phyloP scores from a whole-genome alignment of 2,329 filamentous ascomycete species.

The Pseudogymnoascus sp. region DNA sequence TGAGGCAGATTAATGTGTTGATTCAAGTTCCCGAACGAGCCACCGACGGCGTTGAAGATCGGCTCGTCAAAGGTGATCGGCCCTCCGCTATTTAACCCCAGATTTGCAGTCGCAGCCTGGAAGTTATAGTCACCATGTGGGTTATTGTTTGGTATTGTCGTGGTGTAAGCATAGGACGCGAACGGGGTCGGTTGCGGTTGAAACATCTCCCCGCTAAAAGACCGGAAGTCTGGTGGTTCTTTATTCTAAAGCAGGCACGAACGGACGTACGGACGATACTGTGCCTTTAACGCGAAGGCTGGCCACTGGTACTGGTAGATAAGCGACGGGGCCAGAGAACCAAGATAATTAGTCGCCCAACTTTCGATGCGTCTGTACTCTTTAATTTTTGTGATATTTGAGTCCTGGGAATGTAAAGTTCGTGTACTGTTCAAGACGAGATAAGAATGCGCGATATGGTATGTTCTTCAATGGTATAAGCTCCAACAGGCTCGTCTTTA shows the following conservation, averaged over 20 bases:
- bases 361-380: background rate
- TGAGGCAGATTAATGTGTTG: background rate
- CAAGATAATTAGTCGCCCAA: background rate
- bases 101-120: background rate
- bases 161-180: background rate
- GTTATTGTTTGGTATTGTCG: conserved; percentile 4
- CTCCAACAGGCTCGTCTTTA: background rate
- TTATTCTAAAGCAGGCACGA: background rate
- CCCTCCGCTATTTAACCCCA: background rate
- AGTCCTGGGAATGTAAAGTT: background rate
- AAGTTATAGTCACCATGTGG: conserved; percentile 1
- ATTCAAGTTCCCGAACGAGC: conserved; percentile 4
- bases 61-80: conserved; percentile 11
- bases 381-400: background rate
- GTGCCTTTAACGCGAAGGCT: background rate
- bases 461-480: background rate
- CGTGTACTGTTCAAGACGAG: background rate
- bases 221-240: background rate
- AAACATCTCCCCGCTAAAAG: conserved; percentile 7
- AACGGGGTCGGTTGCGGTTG: background rate
- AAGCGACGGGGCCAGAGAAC: background rate
- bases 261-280: background rate
- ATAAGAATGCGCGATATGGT: background rate
- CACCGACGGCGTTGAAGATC: background rate
- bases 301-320: background rate